Evolutionary conservation across 495 filamentous ascomycete species (phyloP).

Genomic region (Gamarada debralockiae): DNA sequence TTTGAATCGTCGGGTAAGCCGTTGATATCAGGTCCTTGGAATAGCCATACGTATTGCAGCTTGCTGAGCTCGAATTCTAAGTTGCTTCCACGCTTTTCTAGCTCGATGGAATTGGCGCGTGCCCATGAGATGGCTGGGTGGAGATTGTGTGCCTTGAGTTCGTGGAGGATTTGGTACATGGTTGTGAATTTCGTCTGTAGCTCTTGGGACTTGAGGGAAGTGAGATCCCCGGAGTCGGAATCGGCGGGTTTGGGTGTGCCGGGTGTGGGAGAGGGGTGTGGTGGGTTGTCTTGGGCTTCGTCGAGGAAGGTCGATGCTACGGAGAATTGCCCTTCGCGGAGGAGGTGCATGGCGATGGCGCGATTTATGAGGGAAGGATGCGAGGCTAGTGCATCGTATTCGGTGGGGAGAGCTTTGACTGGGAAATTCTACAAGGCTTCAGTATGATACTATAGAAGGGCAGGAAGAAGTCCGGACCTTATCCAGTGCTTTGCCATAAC

Average conservation of each 20-base stretch:
- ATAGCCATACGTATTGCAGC: slow-evolving; percentile 83
- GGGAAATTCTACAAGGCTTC: slow-evolving; percentile 62
- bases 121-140: slow-evolving; percentile 86
- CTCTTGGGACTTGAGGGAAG: slow-evolving; percentile 16
- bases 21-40: slow-evolving; percentile 44
- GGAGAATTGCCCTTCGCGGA: slow-evolving; percentile 88
- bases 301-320: slow-evolving; percentile 67
- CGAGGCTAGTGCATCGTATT: slow-evolving; percentile 76
- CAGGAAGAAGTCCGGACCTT: slow-evolving; percentile 48
- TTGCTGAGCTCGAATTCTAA: slow-evolving; percentile 91
- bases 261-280: slow-evolving; percentile 15
- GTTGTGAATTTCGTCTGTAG: slow-evolving; percentile 77
- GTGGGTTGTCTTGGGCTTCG: slow-evolving; percentile 18
- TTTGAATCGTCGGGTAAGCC: slow-evolving; percentile 37
- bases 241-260: slow-evolving; percentile 15
- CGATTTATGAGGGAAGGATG: slow-evolving; percentile 78
- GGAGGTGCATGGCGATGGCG: slow-evolving; percentile 92
- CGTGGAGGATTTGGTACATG: slow-evolving; percentile 86
- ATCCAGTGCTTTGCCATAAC: slow-evolving; percentile 78
- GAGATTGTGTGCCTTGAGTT: slow-evolving; percentile 70
- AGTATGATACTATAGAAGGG: neutral
- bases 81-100: slow-evolving; percentile 84
- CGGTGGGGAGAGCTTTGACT: slow-evolving; percentile 69
- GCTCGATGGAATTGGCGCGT: slow-evolving; percentile 55
- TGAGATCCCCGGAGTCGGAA: slow-evolving; percentile 8